Evolutionary conservation across 2,329 filamentous ascomycete genomes (phyloP).

Genomic region (Colletotrichum spaethianum): DNA sequence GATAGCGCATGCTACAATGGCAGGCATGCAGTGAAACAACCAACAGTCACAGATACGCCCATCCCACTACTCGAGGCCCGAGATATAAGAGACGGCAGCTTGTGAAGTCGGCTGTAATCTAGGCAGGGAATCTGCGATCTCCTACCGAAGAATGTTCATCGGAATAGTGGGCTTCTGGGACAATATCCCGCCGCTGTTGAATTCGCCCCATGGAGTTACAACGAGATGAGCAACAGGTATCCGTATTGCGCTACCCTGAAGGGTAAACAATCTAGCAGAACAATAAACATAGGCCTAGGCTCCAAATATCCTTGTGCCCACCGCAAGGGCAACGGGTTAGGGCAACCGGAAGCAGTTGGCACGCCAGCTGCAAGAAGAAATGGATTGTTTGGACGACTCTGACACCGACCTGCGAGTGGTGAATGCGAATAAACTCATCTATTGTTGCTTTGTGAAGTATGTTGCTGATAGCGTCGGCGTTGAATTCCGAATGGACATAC

Average conservation of each 20-base stretch:
- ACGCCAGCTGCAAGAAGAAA: not conserved
- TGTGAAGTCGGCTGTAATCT: accelerated
- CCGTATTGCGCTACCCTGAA: not conserved
- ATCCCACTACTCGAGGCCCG: not conserved
- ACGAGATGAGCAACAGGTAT: not conserved
- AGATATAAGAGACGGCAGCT: no score
- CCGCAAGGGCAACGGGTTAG: not conserved
- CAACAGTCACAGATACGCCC: no score
- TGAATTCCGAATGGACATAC: not conserved
- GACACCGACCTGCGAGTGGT: not conserved
- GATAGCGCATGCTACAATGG: not conserved
- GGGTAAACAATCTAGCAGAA: not conserved
- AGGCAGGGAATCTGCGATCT: not conserved
- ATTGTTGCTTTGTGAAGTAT: accelerated
- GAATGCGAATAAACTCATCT: accelerated
- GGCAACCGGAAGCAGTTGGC: not conserved
- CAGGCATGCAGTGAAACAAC: not conserved
- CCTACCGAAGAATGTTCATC: not conserved
- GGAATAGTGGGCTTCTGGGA: not conserved
- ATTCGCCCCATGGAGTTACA: not conserved
- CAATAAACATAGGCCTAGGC: no score
- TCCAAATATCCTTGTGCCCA: not conserved
- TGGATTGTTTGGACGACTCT: no score
- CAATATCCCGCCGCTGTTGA: not conserved
- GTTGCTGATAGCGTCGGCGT: not conserved